Evolutionary conservation across 345 rosid species (phyloP).

Genomic region (Gynandropsis gynandra): DNA sequence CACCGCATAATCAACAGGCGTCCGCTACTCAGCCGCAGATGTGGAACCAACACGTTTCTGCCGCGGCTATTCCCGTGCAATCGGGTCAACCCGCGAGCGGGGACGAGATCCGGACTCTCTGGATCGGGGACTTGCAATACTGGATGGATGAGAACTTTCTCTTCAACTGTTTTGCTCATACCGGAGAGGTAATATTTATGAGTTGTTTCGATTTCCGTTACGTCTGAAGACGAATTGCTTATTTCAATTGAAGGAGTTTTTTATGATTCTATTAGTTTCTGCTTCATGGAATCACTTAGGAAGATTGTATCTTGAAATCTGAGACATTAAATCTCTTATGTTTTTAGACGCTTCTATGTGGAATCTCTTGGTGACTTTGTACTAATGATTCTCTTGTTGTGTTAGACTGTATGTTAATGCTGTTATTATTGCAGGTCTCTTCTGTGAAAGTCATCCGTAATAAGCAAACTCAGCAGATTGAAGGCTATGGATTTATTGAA

Average conservation of each 20-base stretch:
- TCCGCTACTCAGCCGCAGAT: constrained; percentile 36
- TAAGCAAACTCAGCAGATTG: constrained; percentile 61
- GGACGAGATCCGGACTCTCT: constrained; percentile 85
- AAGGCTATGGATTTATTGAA: constrained; percentile 86
- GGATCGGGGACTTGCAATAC: constrained; percentile 94
- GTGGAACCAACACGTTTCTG: constrained; percentile 45
- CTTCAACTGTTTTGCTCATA: constrained; percentile 45
- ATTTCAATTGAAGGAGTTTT: not conserved
- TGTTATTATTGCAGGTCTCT: constrained; percentile 35
- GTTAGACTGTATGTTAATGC: not conserved
- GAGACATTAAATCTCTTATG: not conserved
- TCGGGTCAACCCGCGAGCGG: constrained; percentile 33
- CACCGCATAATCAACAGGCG: constrained; percentile 30
- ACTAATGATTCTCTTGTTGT: not conserved
- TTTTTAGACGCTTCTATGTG: not conserved
- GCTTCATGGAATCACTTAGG: too few relatives aligned
- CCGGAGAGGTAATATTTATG: constrained; percentile 74
- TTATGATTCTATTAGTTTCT: not conserved
- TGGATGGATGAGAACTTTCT: constrained; percentile 90
- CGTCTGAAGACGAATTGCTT: not conserved
- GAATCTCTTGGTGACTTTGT: too few relatives aligned
- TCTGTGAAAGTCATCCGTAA: constrained; percentile 72
- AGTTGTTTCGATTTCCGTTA: not conserved
- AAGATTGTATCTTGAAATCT: constrained; percentile 12
- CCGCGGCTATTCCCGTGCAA: constrained; percentile 24